phyloP scores from a whole-genome alignment of 345 rosid species.

The Geranium brycei region DNA sequence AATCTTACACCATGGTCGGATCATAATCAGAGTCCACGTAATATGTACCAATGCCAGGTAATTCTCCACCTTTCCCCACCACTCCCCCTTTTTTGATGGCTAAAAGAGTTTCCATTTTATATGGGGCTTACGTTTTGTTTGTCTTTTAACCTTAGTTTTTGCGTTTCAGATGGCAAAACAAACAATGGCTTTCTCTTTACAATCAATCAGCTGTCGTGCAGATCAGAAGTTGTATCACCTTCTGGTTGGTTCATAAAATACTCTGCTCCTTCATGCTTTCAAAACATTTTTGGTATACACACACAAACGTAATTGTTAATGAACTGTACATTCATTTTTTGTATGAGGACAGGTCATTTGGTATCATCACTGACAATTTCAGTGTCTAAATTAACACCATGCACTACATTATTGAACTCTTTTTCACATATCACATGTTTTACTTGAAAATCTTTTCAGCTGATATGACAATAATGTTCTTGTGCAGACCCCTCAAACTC shows the following conservation, averaged over 20 bases:
- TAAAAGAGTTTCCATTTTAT: too few species aligned
- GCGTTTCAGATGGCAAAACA: constrained; percentile 77
- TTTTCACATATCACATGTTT: too few species aligned
- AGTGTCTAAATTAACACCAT: too few species aligned
- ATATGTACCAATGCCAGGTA: constrained; percentile 99
- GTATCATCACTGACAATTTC: too few species aligned
- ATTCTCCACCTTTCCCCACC: too few species aligned
- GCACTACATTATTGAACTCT: too few species aligned
- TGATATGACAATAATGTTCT: not conserved
- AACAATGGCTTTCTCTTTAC: constrained; percentile 88
- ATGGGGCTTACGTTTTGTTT: not conserved
- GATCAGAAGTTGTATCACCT: constrained; percentile 95
- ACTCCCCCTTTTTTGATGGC: too few species aligned
- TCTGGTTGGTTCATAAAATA: constrained; percentile 37
- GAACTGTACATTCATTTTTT: too few species aligned
- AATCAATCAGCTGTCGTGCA: constrained; percentile 67
- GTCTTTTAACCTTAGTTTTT: not conserved
- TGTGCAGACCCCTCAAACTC: constrained; percentile 92
- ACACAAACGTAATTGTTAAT: too few species aligned
- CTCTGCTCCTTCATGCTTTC: constrained; percentile 1
- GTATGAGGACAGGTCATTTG: too few species aligned
- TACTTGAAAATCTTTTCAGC: too few species aligned
- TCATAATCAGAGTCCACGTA: constrained; percentile 97
- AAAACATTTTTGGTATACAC: not conserved
- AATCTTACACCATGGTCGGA: constrained; percentile 98